These are phyloP conservation scores for Lasiosphaeriaceae sp. DNA, from an alignment of 495 filamentous ascomycete species.

Conservation along the genomic window DNA sequence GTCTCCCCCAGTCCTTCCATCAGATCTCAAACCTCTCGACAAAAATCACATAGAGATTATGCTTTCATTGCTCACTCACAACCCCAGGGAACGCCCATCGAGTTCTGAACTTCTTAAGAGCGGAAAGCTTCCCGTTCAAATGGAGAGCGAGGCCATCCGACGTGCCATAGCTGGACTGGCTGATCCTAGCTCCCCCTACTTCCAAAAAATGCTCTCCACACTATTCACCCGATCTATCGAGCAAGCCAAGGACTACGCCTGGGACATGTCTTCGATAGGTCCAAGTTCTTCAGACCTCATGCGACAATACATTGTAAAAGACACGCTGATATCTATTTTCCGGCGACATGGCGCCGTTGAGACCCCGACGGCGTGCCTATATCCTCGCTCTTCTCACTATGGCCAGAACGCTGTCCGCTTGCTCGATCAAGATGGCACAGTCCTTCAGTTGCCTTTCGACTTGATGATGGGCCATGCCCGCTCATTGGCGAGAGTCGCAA, in stretches of 20 bases:
- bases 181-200: slow-evolving; percentile 81
- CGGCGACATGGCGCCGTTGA: slow-evolving; percentile 91
- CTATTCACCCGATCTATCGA: slow-evolving; percentile 70
- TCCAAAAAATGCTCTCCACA: slow-evolving; percentile 79
- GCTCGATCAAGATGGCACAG: slow-evolving; percentile 74
- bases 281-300: slow-evolving; percentile 58
- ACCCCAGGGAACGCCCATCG: slow-evolving; percentile 76
- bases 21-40: slow-evolving; percentile 70
- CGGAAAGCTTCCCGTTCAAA: slow-evolving; percentile 81
- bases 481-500: slow-evolving; percentile 64
- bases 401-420: slow-evolving; percentile 62
- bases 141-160: slow-evolving; percentile 87
- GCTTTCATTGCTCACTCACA: slow-evolving; percentile 73
- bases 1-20: slow-evolving; percentile 62
- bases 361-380: slow-evolving; percentile 64
- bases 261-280: slow-evolving; percentile 65
- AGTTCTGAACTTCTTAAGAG: slow-evolving; percentile 80
- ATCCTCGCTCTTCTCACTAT: slow-evolving; percentile 80
- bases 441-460: slow-evolving; percentile 89
- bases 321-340: slow-evolving; percentile 74
- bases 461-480: slow-evolving; percentile 86
- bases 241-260: slow-evolving; percentile 79
- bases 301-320: slow-evolving; percentile 69
- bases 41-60: slow-evolving; percentile 72
- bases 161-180: slow-evolving; percentile 75